These are phyloP conservation scores for Ceratobasidium sp. DNA, from an alignment of 1,284 basidiomycete species.

Conservation along the genomic window DNA sequence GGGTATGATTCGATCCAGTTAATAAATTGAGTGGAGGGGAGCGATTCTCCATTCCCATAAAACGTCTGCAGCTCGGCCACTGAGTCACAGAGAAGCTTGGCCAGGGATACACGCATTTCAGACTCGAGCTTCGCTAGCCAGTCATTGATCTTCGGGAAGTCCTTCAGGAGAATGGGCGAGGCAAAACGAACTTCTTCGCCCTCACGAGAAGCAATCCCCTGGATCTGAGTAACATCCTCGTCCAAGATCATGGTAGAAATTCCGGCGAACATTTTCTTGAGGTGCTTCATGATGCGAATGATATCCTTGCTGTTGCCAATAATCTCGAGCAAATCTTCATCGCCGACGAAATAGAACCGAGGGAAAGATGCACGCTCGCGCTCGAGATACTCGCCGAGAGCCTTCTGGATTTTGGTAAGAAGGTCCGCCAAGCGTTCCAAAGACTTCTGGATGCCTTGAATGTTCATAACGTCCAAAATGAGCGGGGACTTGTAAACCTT, in stretches of 20 bases:
- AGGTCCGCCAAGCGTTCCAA: slow-evolving; percentile 96
- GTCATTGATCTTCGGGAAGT: slow-evolving; percentile 98
- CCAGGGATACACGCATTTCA: slow-evolving; percentile 94
- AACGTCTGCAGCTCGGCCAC: slow-evolving; percentile 83
- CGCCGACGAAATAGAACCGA: slow-evolving; percentile 99
- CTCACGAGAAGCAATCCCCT: slow-evolving; percentile 92
- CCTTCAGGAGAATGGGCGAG: slow-evolving; percentile 86
- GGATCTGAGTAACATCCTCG: slow-evolving; percentile 86
- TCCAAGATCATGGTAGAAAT: slow-evolving; percentile 91
- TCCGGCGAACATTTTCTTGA: slow-evolving; percentile 99
- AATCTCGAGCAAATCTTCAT: slow-evolving; percentile 98
- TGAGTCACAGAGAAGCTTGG: slow-evolving; percentile 80
- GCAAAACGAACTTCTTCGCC: slow-evolving; percentile 92
- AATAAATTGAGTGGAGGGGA: slow-evolving; percentile 76
- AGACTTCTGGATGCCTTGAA: slow-evolving; percentile 95
- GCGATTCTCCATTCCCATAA: slow-evolving; percentile 72
- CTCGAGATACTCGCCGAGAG: slow-evolving; percentile 98
- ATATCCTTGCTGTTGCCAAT: slow-evolving; percentile 99
- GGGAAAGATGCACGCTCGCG: slow-evolving; percentile 97
- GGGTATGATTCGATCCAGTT: slow-evolving; percentile 93
- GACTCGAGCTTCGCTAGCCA: slow-evolving; percentile 95
- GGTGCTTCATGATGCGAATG: slow-evolving; percentile 95
- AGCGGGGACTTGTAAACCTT: slow-evolving; percentile 99
- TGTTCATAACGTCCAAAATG: slow-evolving; percentile 96
- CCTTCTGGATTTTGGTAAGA: slow-evolving; percentile 98